Evolutionary conservation across 306 rosid species (phyloP), one percentile per base, ranked within the genome.

Genomic region (barrel medic (Medicago truncatula)): DNA sequence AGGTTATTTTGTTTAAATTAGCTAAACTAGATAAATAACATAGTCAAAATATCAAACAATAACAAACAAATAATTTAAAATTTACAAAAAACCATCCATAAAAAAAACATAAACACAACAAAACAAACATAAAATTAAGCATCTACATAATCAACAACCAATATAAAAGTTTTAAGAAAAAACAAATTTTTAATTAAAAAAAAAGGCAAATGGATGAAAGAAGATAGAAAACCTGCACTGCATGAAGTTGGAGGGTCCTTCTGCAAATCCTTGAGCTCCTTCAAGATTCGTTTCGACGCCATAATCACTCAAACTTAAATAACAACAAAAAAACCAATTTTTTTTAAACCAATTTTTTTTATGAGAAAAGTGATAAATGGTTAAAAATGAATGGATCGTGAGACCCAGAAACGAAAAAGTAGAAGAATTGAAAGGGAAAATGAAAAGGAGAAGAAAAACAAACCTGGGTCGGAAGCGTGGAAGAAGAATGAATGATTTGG

Each of bases 191-290:
- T n/a, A n/a, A n/a, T 1, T 25, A 25, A 25, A 28, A 28, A 28
- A 7, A 9, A 13, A 2, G 6, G 15, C 1, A 52, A 46, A 12
- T 39, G 62, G 44, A 38, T 73, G 36, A 17, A 34, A 28, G 31
- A 28, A 28, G 31, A 73, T 62, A 59, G 31, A n/a, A 15, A 21
- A 91, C 95, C 97, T 4, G 97, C 97, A 67, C 97, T 91, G 88
- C 92, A 91, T 20, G 97, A 91, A 21, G 92, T 85, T 9, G 97
- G 97, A 78, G 91, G 97, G 77, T 92, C 97, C 78, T 92, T 92
- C 95, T 89, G 97, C 81, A 92, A 85, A 85, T 89, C 95, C 92
- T 91, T 91, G 63, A 89, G 97, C 82, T 91, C 97, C 87, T 91
- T 89, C 88, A 89, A 81, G 88, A 91, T 91, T 63, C 93, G 93